Conservation (phyloP, 2,329 filamentous ascomycete genomes). For the Fusarium duplospermum region DNA sequence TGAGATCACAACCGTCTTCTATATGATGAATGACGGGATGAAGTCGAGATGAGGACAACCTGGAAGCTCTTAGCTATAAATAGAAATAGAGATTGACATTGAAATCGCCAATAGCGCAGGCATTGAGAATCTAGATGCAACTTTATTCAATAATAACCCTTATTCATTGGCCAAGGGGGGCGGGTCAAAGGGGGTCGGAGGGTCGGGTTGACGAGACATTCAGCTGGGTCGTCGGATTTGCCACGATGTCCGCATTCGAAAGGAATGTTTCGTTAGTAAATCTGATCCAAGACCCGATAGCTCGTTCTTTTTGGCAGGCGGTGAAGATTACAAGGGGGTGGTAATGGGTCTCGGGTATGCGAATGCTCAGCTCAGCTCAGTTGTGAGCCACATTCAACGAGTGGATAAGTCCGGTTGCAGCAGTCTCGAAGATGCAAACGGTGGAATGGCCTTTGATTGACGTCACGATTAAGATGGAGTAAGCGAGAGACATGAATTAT, state of each 20-base stretch:
- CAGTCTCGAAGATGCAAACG: background rate
- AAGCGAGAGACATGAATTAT: background rate
- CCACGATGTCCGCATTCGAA: background rate
- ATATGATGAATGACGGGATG: background rate
- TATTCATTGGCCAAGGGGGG: background rate
- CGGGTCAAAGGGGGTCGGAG: background rate
- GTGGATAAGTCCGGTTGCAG: background rate
- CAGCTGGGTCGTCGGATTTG: background rate
- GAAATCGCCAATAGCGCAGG: background rate
- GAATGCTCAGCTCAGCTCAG: background rate
- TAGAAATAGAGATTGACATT: background rate
- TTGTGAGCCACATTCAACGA: background rate
- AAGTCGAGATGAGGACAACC: background rate
- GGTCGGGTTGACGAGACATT: background rate
- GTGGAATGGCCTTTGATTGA: background rate
- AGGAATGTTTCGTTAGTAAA: background rate
- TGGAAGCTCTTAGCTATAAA: background rate
- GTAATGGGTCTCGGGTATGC: background rate
- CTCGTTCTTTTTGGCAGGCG: background rate
- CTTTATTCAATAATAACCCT: background rate
- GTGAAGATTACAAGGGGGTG: background rate
- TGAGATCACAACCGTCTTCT: background rate
- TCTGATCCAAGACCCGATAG: background rate
- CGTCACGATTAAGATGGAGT: background rate
- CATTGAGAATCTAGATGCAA: background rate